phyloP scores from a whole-genome alignment of 352 stramenopile species.

The Pythium dissotocum region DNA sequence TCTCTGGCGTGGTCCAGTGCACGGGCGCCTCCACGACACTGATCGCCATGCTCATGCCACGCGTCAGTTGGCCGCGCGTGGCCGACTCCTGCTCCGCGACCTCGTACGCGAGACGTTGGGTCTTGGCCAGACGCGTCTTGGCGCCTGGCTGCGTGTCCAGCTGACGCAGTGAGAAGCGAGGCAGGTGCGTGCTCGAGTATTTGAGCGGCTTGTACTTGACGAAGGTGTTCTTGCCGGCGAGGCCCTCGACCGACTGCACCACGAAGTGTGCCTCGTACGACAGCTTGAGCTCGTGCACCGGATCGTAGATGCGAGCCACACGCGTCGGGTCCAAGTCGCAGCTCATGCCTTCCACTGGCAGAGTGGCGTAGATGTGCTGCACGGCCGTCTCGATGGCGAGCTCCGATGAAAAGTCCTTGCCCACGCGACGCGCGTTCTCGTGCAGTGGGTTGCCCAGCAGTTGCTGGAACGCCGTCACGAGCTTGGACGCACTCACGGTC shows the following conservation, averaged over 20 bases:
- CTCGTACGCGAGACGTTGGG: slow-evolving; percentile 12
- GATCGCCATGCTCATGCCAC: slow-evolving; percentile 28
- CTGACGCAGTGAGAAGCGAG: slow-evolving; percentile 47
- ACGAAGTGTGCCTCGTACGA: slow-evolving; percentile 70
- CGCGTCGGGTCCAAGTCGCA: slow-evolving; percentile 68
- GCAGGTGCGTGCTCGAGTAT: slow-evolving; percentile 55
- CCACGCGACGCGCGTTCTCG: slow-evolving; percentile 42
- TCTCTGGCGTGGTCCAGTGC: slow-evolving; percentile 43
- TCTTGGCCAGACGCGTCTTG: slow-evolving; percentile 13
- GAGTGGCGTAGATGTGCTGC: slow-evolving; percentile 56
- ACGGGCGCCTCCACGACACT: slow-evolving; percentile 37
- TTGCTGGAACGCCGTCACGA: slow-evolving; percentile 43
- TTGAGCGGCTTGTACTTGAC: slow-evolving; percentile 81
- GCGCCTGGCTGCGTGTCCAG: slow-evolving; percentile 15
- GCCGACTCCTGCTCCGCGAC: slow-evolving; percentile 3
- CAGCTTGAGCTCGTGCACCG: slow-evolving; percentile 61
- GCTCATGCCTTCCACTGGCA: slow-evolving; percentile 65
- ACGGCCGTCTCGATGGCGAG: slow-evolving; percentile 52
- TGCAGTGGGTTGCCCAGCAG: slow-evolving; percentile 37
- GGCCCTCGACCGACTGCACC: slow-evolving; percentile 43
- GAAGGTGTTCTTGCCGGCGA: slow-evolving; percentile 18
- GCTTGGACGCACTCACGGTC: slow-evolving; percentile 34
- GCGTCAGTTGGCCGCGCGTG: slow-evolving; percentile 14
- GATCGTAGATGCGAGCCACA: slow-evolving; percentile 70
- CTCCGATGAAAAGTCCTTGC: slow-evolving; percentile 39